phyloP scores from a whole-genome alignment of 805 yeast genomes.

The Barnettozyma siamensis region DNA sequence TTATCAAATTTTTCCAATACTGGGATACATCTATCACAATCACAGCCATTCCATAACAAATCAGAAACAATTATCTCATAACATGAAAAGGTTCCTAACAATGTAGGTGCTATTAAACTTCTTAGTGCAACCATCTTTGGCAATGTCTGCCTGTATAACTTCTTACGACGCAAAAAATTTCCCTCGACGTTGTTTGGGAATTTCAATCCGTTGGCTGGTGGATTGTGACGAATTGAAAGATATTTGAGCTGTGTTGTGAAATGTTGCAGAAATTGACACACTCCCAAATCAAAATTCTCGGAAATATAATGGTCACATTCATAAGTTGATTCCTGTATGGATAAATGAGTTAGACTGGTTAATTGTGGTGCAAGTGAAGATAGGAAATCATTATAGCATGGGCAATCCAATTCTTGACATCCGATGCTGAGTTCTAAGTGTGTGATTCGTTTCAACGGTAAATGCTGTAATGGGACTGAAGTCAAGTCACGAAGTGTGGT shows the following conservation, averaged over 20 bases:
- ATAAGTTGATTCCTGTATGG: slow-evolving; percentile 32
- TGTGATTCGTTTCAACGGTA: slow-evolving; percentile 31
- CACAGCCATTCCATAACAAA: slow-evolving; percentile 73
- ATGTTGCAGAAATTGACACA: slow-evolving; percentile 36
- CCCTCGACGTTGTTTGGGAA: slow-evolving; percentile 69
- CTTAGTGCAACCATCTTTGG: slow-evolving; percentile 40
- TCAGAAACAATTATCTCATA: slow-evolving; percentile 70
- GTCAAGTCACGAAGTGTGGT: slow-evolving; percentile 29
- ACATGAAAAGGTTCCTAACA: slow-evolving; percentile 54
- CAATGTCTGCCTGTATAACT: slow-evolving; percentile 41
- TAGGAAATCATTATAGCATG: slow-evolving; percentile 41
- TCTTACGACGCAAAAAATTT: slow-evolving; percentile 55
- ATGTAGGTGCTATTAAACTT: slow-evolving; percentile 49
- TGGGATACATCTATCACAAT: slow-evolving; percentile 48
- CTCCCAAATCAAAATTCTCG: slow-evolving; percentile 49
- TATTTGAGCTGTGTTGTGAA: slow-evolving; percentile 31
- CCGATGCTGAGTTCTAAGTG: slow-evolving; percentile 49
- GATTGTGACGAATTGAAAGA: slow-evolving; percentile 50
- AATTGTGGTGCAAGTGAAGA: slow-evolving; percentile 32
- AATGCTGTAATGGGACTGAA: slow-evolving; percentile 24
- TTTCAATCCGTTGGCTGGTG: slow-evolving; percentile 48
- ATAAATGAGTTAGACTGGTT: slow-evolving; percentile 18
- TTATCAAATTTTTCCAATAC: slow-evolving; percentile 49
- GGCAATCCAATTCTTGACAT: slow-evolving; percentile 42
- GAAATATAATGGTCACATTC: slow-evolving; percentile 40